These are phyloP conservation scores for Cryptosporidium bovis DNA, from an alignment of 169 alveolate genomes.

Conservation along the genomic window DNA sequence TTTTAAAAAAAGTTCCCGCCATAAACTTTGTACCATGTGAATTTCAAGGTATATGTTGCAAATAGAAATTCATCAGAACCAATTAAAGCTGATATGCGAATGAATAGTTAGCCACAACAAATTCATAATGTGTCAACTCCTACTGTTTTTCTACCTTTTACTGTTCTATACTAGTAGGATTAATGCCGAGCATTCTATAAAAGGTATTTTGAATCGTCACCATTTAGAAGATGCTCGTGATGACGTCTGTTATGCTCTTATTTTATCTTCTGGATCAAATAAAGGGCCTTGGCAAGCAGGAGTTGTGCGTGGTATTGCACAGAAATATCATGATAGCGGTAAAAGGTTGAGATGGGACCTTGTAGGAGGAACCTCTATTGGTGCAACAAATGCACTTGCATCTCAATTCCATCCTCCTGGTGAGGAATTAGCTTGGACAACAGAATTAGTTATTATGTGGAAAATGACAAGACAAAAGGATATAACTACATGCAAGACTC, in stretches of 20 bases:
- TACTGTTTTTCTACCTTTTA: no score
- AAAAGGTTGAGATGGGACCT: conserved; percentile 67
- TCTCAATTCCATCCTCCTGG: conserved; percentile 74
- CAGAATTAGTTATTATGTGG: conserved; percentile 67
- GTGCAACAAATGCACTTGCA: conserved; percentile 66
- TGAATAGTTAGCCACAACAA: no score
- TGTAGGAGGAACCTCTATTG: conserved; percentile 72
- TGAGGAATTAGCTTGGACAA: conserved; percentile 65
- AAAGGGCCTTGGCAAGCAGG: conserved; percentile 76
- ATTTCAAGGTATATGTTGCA: neutral
- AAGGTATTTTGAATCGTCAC: conserved; percentile 62
- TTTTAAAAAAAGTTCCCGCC: conserved; percentile 53
- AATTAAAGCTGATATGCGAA: no score
- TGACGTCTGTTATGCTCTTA: conserved; percentile 56
- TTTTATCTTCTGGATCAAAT: conserved; percentile 68
- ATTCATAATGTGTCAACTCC: no score
- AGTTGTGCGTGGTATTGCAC: conserved; percentile 71
- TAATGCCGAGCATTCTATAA: neutral
- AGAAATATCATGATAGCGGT: conserved; percentile 57
- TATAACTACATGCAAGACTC: conserved; percentile 66
- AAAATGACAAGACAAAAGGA: conserved; percentile 71
- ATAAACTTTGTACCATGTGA: conserved; percentile 38
- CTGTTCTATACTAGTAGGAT: no score
- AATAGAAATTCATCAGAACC: no score
- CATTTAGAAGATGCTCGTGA: conserved; percentile 72